Conservation (phyloP, 306 rosid species). For the Cucumis sativus region Cucumber_9930_V3 NC_026655.2:947501-948000, state of each 20-base stretch:
- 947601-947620: constrained; percentile 79
- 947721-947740: constrained; percentile 81
- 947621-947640: constrained; percentile 60
- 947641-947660: neutral
- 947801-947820: constrained; percentile 5
- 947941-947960: neutral
- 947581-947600: constrained; percentile 69
- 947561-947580: constrained; percentile 77
- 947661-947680: neutral
- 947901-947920: neutral
- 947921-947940: neutral
- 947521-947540: constrained; percentile 19
- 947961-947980: neutral
- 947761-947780: constrained; percentile 61
- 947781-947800: constrained; percentile 65
- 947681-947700: constrained; percentile 10
- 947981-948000: constrained; percentile 91
- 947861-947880: neutral
- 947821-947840: neutral
- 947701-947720: constrained; percentile 46
- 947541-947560: constrained; percentile 93
- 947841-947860: neutral
- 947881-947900: neutral
- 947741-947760: constrained; percentile 60
- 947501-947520: neutral